Conservation (phyloP, 2,329 filamentous ascomycete species). For the Beauveria bassiana region DNA sequence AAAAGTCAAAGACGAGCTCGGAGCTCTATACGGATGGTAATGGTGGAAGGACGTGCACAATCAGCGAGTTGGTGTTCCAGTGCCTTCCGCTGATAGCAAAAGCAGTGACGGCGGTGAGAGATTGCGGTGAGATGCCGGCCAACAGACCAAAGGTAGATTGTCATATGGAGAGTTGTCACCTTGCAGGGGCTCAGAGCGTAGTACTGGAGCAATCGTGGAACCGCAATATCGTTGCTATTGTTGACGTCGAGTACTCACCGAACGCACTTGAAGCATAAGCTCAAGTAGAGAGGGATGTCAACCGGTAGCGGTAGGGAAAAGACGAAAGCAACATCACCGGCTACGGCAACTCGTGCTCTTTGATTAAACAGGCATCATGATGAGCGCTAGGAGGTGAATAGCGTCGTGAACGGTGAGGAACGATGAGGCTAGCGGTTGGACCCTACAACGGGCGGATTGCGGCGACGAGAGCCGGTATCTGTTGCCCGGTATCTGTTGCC, state of each 20-base stretch:
- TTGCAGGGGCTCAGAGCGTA: neutral
- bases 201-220: conserved; percentile 1
- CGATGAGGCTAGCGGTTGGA: neutral
- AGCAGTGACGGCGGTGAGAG: neutral
- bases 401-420: neutral
- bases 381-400: neutral
- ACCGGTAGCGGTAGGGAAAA: neutral
- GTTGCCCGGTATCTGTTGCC: conserved; percentile 1
- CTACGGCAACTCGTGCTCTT: neutral
- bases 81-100: neutral
- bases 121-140: neutral
- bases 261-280: conserved; percentile 2
- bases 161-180: neutral
- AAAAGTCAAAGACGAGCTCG: neutral
- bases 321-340: neutral
- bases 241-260: neutral
- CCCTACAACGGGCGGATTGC: neutral
- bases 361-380: neutral
- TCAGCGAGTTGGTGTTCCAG: neutral
- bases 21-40: too few species aligned
- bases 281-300: neutral
- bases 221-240: neutral
- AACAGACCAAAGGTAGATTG: neutral
- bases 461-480: neutral
- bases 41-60: neutral